phyloP scores from a whole-genome alignment of 1,139 yeast genomes.

The Saccharomycopsis hybrid region DNA sequence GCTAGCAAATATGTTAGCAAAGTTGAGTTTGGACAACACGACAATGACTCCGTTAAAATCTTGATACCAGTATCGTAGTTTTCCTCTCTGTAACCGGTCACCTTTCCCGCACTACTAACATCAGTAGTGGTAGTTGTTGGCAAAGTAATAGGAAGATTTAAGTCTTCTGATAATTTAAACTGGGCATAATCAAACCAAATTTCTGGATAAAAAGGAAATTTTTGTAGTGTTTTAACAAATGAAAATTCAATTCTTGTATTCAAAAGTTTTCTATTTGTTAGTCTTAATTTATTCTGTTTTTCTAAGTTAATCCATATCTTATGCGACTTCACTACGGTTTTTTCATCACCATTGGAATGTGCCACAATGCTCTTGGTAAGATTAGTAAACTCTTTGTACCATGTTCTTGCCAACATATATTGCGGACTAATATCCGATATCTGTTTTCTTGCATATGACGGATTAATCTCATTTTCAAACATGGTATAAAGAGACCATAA shows the following conservation, averaged over 20 bases:
- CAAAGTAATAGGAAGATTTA: neutral
- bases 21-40: conserved; percentile 67
- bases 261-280: conserved; percentile 42
- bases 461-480: conserved; percentile 76
- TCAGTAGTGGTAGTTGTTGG: neutral
- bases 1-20: conserved; percentile 62
- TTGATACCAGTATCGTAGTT: conserved; percentile 27
- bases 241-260: conserved; percentile 65
- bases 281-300: conserved; percentile 57
- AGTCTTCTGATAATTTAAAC: conserved; percentile 23
- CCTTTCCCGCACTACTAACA: conserved; percentile 27
- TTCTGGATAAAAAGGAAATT: conserved; percentile 70
- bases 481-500: conserved; percentile 76
- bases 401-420: conserved; percentile 85
- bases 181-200: conserved; percentile 71
- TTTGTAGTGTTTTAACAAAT: conserved; percentile 63
- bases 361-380: conserved; percentile 41
- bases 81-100: conserved; percentile 25
- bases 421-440: conserved; percentile 77
- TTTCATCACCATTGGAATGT: conserved; percentile 28
- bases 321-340: conserved; percentile 39
- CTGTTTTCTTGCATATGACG: conserved; percentile 77
- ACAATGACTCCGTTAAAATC: conserved; percentile 48
- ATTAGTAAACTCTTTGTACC: conserved; percentile 65
- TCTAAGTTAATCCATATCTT: conserved; percentile 77